Evolutionary conservation across 2,329 filamentous ascomycete species (phyloP).

Genomic region (Aphanocladium album): DNA sequence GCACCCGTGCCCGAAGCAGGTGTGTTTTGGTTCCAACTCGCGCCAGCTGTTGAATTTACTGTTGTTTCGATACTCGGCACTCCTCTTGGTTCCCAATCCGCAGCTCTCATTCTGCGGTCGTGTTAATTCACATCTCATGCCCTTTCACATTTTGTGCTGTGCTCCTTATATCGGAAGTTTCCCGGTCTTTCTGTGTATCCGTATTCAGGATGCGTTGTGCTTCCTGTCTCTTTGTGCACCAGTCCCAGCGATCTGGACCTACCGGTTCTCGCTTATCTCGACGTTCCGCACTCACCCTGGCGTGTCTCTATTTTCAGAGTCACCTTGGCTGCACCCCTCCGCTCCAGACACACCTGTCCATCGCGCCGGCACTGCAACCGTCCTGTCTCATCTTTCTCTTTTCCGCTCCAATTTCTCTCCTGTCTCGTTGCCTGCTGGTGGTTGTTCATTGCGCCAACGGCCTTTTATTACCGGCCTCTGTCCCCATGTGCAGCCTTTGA

Average conservation of each 20-base stretch:
- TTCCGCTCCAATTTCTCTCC: not conserved
- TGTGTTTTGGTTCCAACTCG: too few relatives aligned
- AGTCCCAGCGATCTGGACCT: constrained; percentile 28
- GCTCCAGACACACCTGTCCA: not conserved
- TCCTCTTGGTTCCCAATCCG: too few relatives aligned
- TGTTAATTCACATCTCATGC: too few relatives aligned
- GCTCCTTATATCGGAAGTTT: too few relatives aligned
- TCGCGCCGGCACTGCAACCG: not conserved
- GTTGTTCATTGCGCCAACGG: not conserved
- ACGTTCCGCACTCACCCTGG: not conserved
- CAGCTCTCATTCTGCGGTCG: too few relatives aligned
- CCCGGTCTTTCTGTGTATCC: too few relatives aligned
- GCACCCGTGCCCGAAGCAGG: too few relatives aligned
- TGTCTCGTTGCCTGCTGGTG: not conserved
- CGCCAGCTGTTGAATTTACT: too few relatives aligned
- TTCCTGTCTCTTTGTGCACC: not conserved
- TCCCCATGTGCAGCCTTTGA: not conserved
- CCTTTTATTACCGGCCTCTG: not conserved
- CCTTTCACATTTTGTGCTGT: too few relatives aligned
- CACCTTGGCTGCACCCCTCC: not conserved
- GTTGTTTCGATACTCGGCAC: too few relatives aligned
- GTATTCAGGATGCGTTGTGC: not conserved
- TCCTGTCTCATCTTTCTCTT: not conserved
- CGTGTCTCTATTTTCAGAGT: not conserved
- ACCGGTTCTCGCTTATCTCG: constrained; percentile 28